These are phyloP conservation scores for Entomortierella lignicola DNA, from an alignment of 192 early-diverging fungal genomes.

Conservation along the genomic window DNA sequence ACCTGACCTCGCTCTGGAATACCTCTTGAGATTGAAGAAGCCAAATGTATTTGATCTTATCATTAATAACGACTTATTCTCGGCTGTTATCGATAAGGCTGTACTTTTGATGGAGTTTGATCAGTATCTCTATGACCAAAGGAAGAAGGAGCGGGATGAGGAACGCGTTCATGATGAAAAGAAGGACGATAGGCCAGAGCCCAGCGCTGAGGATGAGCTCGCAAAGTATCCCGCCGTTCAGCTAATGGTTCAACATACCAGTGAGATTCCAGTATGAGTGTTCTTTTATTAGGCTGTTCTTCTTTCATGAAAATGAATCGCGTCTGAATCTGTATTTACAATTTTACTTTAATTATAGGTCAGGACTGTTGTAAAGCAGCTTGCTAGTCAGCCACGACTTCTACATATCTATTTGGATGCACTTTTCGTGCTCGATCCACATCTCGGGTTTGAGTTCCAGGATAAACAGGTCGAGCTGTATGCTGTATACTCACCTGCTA, in stretches of 20 bases:
- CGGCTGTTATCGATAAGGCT: constrained; percentile 82
- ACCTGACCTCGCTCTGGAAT: constrained; percentile 83
- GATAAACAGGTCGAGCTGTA: constrained; percentile 90
- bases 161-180: constrained; percentile 11
- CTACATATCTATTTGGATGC: constrained; percentile 95
- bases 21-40: constrained; percentile 77
- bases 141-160: constrained; percentile 53
- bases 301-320: not conserved
- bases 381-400: constrained; percentile 66
- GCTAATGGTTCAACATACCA: constrained; percentile 86
- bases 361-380: constrained; percentile 75
- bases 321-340: not conserved
- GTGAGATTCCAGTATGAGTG: constrained; percentile 78
- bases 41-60: constrained; percentile 85
- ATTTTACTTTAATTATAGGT: constrained; percentile 47
- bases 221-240: constrained; percentile 74
- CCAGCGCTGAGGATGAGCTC: constrained; percentile 47
- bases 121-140: constrained; percentile 62
- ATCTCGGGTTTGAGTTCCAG: constrained; percentile 78
- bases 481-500: constrained; percentile 84
- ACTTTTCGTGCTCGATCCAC: constrained; percentile 77
- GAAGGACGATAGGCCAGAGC: constrained; percentile 1
- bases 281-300: not conserved
- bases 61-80: constrained; percentile 80
- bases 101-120: constrained; percentile 89